Conservation (phyloP, 176 grass and related monocot genomes). For the Tillandsia fasciculata region DNA sequence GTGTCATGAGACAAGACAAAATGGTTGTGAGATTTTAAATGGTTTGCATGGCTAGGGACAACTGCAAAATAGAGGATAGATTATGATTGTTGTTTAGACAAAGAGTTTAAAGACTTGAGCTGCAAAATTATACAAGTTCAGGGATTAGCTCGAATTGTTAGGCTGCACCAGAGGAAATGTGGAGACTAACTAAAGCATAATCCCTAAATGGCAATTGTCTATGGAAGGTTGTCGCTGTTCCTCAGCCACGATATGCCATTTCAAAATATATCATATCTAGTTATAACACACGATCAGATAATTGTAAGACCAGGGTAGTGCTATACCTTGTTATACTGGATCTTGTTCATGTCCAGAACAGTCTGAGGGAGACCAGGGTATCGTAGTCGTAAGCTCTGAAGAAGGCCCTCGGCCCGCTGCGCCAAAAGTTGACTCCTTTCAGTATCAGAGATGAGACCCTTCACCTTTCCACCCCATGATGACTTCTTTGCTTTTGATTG, state of each 20-base stretch:
- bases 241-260: too few species aligned
- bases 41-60: too few species aligned
- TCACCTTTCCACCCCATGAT: conserved; percentile 88
- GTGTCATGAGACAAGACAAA: too few species aligned
- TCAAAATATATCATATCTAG: too few species aligned
- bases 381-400: conserved; percentile 78
- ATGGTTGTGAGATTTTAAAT: too few species aligned
- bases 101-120: too few species aligned
- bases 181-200: neutral
- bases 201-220: neutral
- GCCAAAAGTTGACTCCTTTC: conserved; percentile 55
- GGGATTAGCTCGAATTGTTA: neutral
- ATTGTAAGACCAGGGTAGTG: neutral
- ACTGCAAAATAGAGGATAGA: too few species aligned
- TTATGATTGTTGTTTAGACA: too few species aligned
- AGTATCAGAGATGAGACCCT: conserved; percentile 57
- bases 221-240: neutral
- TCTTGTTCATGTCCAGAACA: conserved; percentile 93
- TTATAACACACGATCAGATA: neutral
- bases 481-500: conserved; percentile 59
- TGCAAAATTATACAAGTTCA: neutral
- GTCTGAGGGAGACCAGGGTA: conserved; percentile 86
- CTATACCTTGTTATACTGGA: conserved; percentile 96
- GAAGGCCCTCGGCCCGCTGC: conserved; percentile 64
- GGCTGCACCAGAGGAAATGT: neutral